Evolutionary conservation across 495 filamentous ascomycete species (phyloP), one percentile per base, ranked within the genome.

Genomic region (Penicillium coffeae): DNA sequence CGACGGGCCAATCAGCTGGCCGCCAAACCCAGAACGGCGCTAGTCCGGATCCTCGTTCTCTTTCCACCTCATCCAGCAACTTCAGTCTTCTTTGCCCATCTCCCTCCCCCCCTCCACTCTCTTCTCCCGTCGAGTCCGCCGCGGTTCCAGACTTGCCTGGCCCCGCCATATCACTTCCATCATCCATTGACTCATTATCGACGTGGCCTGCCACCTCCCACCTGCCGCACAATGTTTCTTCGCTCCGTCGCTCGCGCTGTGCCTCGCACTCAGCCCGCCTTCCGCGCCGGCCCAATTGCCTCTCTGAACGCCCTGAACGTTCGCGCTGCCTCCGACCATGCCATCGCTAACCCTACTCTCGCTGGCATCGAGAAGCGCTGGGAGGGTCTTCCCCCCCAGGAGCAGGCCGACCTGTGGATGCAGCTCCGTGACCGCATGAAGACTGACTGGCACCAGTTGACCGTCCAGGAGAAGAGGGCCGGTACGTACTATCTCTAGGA

Each of bases 361-460:
- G 88, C 89, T 70, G 86, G 94, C 74, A 96, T 98, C 65, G 93
- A 98, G 84, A 97, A 96, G 88, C 79, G 93, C 73, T 98, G 93
- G 93, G 93, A 98, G 77, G 79, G 67, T 47, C 88, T 98, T 88
- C 90, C 90, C 32, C 89, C 91, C 47, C 88, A 94, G 77, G 93
- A 98, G 82, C 93, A 98, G 82, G 93, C 94, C 51, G 93, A 97
- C 65, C 74, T 98, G 58, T 98, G 92, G 92, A 98, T 98, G 93
- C 76, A 86, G 59, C 77, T 98, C 66, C 78, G 93, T 61, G 93
- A 98, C 76, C 85, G 93, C 61, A 97, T 97, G 93, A 97, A 96
- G 87, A 83, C 77, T 54, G 88, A 88, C 71, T 98, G 93, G 93
- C 79, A 86, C 62, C 88, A 96, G 59, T 76, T 98, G 80, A 98